A percentile compares a stretch with the other conserved stretches of the same genome.
phyloP scores from a whole-genome alignment of 768 basidiomycete species.

The Lactarius hengduanensis region DNA sequence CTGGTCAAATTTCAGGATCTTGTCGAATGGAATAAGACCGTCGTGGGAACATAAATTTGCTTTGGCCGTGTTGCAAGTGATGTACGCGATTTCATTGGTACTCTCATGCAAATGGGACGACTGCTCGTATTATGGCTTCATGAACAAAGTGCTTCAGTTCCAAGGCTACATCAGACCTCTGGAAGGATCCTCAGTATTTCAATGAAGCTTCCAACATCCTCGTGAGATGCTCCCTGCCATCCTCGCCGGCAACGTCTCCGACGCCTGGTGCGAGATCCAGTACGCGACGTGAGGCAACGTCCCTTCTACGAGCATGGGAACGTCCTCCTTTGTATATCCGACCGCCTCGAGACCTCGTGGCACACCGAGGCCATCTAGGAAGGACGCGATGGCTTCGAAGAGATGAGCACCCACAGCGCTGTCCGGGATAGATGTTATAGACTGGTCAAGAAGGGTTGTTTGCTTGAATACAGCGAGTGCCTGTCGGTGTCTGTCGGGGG shows the following conservation, averaged over 20 bases:
- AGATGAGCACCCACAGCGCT: slow-evolving; percentile 74
- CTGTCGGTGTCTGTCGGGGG: slow-evolving; percentile 87
- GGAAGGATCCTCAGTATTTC: slow-evolving; percentile 58
- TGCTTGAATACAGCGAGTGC: slow-evolving; percentile 80
- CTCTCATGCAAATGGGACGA: slow-evolving; percentile 39
- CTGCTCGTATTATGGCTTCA: background rate
- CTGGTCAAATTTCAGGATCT: slow-evolving; percentile 61
- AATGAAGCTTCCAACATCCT: slow-evolving; percentile 77
- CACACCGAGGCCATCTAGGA: slow-evolving; percentile 81
- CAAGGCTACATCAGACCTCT: background rate
- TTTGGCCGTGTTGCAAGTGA: slow-evolving; percentile 69
- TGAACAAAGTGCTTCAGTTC: background rate
- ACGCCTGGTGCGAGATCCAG: slow-evolving; percentile 91
- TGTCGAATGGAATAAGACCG: slow-evolving; percentile 33
- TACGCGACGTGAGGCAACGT: slow-evolving; percentile 91
- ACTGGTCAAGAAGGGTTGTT: slow-evolving; percentile 63
- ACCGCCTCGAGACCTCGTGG: slow-evolving; percentile 84
- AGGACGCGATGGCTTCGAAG: slow-evolving; percentile 83
- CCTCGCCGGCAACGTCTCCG: slow-evolving; percentile 76
- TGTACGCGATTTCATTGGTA: slow-evolving; percentile 49
- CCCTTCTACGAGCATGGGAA: slow-evolving; percentile 80
- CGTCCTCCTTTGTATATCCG: slow-evolving; percentile 67
- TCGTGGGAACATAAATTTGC: slow-evolving; percentile 32
- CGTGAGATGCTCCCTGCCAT: slow-evolving; percentile 79
- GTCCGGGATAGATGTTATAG: slow-evolving; percentile 72